These are phyloP conservation scores for Panicum miliaceum DNA, from an alignment of 176 grass and related monocot genomes.

Conservation along the genomic window DNA sequence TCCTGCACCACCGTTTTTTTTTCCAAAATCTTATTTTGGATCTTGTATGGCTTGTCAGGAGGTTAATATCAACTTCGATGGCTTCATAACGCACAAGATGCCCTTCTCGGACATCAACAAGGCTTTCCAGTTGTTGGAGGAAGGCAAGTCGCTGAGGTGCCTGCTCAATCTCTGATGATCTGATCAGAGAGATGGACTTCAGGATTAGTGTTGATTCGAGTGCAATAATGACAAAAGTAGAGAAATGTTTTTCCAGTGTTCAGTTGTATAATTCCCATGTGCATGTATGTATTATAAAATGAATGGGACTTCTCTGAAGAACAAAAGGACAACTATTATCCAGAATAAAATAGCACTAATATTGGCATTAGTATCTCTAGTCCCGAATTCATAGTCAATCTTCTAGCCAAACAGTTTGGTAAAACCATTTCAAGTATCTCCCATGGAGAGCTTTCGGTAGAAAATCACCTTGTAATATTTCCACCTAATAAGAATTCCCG, in stretches of 20 bases:
- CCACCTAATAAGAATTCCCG: no score
- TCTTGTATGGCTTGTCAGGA: conserved; percentile 40
- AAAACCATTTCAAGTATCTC: no score
- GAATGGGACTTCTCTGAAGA: neutral
- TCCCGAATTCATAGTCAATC: no score
- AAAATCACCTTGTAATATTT: no score
- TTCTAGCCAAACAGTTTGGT: no score
- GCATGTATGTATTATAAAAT: neutral
- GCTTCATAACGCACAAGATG: conserved; percentile 88
- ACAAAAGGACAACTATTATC: neutral
- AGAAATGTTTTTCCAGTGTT: neutral
- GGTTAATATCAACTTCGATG: conserved; percentile 74
- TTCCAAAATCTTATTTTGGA: neutral
- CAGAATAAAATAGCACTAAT: neutral
- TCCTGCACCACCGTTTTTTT: neutral
- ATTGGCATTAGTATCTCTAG: neutral
- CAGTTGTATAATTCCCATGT: neutral
- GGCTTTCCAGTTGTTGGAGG: conserved; percentile 67
- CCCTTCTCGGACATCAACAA: conserved; percentile 82
- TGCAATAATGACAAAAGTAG: neutral
- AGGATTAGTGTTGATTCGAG: neutral
- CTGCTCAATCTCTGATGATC: conserved; percentile 68
- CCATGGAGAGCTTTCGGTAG: no score
- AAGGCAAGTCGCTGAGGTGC: conserved; percentile 80
- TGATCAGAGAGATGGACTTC: neutral